Base-by-base conservation (phyloP, 2,329 filamentous ascomycete genomes). In the Leptographium flavum region DNA sequence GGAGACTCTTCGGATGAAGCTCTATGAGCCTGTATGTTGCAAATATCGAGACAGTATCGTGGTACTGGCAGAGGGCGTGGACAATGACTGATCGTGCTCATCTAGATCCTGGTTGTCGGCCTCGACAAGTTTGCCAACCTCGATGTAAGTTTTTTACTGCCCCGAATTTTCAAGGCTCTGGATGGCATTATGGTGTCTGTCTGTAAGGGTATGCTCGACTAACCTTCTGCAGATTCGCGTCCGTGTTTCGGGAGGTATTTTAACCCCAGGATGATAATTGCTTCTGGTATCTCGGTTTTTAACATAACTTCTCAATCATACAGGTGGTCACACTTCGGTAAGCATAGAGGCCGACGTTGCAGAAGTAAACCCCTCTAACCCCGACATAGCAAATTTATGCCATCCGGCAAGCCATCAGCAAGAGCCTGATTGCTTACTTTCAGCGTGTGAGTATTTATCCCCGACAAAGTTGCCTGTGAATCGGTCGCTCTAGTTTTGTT, bases 371-470 rank as follows among this genome's bases (percentile, higher is more conserved):
- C 15, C 11, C 41, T 17, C 45, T 50, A 49, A 50, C 40, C 25
- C 21, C 10, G 17, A 19, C n/a, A 3, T 21, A 52, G 51, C 47
- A 51, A 50, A 58, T 61, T 50, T 61, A 96, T 73, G 92, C 92
- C 67, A 87, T 96, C 77, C 87, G 92, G 62, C 92, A 98, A 76
- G 90, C 92, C 62, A 96, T 98, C 66, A 81, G 88, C 75, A 98
- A 96, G 81, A 83, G 83, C 62, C 86, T 94, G 31, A 53, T 53
- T 27, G 51, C 51, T 21, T 53, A 48, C 46, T 53, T 52, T 50
- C 51, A 53, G 51, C 51, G 51, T 67, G 82, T 94, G 64, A 49
- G 57, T 59, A 35, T 22, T 13, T 4, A 7, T 22, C n/a, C 21
- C 35, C 15, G 21, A 15, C n/a, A n/a, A n/a, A n/a, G n/a, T n/a